These are phyloP conservation scores for Penicillium verhagenii DNA, from an alignment of 495 filamentous ascomycete species.

Conservation along the genomic window DNA sequence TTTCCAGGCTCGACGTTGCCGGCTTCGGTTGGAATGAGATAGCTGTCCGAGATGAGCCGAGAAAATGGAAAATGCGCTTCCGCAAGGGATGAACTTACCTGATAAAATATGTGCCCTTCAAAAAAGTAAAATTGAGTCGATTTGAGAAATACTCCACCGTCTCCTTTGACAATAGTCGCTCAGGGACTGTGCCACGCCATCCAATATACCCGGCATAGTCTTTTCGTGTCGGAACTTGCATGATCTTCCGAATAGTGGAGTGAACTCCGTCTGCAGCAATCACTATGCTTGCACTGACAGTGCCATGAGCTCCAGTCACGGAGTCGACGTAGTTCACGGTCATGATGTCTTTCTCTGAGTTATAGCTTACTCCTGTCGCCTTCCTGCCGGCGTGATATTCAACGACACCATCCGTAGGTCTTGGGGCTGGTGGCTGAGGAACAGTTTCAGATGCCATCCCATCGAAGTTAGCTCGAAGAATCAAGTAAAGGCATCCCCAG, in stretches of 20 bases:
- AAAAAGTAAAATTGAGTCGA: background rate
- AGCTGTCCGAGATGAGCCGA: background rate
- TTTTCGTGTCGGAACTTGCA: background rate
- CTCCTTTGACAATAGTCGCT: background rate
- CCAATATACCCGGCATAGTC: background rate
- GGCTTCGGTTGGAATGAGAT: background rate
- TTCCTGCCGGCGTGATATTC: background rate
- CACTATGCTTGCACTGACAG: background rate
- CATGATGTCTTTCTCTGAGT: background rate
- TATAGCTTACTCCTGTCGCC: background rate
- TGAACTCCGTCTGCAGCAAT: background rate
- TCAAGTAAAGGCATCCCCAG: background rate
- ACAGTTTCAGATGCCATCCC: background rate
- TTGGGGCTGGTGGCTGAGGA: background rate
- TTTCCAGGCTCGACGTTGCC: conserved; percentile 1
- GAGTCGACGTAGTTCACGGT: background rate
- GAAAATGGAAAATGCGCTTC: too few species aligned
- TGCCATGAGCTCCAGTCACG: background rate
- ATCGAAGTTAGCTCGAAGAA: conserved; percentile 1
- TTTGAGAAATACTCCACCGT: background rate
- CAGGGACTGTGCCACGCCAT: background rate
- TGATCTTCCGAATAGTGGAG: background rate
- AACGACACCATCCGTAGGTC: background rate
- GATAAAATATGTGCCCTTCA: background rate
- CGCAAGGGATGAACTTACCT: background rate